These are phyloP conservation scores for Polyporus arcularius DNA, from an alignment of 768 basidiomycete species.

Conservation along the genomic window DNA sequence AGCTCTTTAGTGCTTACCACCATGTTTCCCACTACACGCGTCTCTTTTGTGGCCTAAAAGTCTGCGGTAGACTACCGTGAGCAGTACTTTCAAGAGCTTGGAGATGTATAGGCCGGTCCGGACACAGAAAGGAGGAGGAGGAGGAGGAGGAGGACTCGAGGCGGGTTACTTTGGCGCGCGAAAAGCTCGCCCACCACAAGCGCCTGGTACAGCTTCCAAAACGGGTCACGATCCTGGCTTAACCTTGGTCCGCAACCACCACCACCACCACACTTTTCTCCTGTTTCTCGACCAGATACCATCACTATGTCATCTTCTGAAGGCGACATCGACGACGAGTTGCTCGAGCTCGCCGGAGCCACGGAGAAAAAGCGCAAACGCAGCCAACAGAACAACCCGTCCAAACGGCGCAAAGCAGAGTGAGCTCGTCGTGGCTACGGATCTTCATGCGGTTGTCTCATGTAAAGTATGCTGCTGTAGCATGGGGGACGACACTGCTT, in stretches of 20 bases:
- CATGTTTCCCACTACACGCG: conserved; percentile 2
- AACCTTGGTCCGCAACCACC: neutral
- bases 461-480: neutral
- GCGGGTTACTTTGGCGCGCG: no score
- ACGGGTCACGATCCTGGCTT: no score
- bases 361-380: conserved; percentile 65
- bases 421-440: conserved; percentile 39
- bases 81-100: no score
- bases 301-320: conserved; percentile 51
- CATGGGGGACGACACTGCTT: conserved; percentile 41
- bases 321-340: conserved; percentile 63
- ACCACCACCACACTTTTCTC: neutral
- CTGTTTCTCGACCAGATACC: conserved; percentile 13
- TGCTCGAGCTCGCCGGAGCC: conserved; percentile 79
- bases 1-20: conserved; percentile 11
- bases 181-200: no score
- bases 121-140: no score
- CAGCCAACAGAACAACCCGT: conserved; percentile 48
- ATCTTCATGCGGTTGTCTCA: neutral
- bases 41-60: no score
- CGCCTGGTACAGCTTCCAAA: no score
- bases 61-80: no score
- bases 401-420: conserved; percentile 76
- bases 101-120: no score
- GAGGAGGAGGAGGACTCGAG: no score